Evolutionary conservation across 2,329 filamentous ascomycete species (phyloP).

Genomic region (Scedosporium apiospermum): DNA sequence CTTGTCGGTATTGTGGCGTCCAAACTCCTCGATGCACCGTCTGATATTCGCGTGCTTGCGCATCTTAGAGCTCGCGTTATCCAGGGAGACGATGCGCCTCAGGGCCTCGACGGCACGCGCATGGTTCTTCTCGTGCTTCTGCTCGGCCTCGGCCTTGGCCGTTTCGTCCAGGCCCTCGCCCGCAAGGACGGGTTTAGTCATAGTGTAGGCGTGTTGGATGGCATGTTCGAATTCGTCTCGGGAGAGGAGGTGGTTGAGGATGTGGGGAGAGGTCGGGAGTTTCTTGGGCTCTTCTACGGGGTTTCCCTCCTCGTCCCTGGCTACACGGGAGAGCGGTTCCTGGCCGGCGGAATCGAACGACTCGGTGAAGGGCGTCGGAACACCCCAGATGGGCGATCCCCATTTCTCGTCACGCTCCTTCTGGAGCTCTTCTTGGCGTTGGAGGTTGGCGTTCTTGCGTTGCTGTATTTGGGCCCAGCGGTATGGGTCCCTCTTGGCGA

Average conservation of each 20-base stretch:
- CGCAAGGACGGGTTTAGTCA: slow-evolving; percentile 51
- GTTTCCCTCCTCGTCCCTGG: slow-evolving; percentile 31
- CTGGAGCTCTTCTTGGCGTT: slow-evolving; percentile 61
- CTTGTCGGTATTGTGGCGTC: slow-evolving; percentile 78
- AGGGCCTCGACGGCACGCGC: slow-evolving; percentile 65
- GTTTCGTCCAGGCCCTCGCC: slow-evolving; percentile 18
- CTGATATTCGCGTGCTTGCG: slow-evolving; percentile 72
- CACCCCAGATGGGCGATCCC: slow-evolving; percentile 73
- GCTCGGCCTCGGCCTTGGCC: slow-evolving; percentile 21
- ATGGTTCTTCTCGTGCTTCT: slow-evolving; percentile 46
- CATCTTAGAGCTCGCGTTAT: slow-evolving; percentile 70
- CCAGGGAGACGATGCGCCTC: slow-evolving; percentile 66
- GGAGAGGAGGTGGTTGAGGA: slow-evolving; percentile 70
- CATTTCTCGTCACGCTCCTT: slow-evolving; percentile 53
- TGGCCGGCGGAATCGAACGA: slow-evolving; percentile 63
- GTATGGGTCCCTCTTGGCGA: slow-evolving; percentile 71
- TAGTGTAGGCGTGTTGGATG: slow-evolving; percentile 54
- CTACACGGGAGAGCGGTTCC: slow-evolving; percentile 23
- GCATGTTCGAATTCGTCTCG: slow-evolving; percentile 57
- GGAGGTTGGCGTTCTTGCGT: slow-evolving; percentile 73
- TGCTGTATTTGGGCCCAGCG: slow-evolving; percentile 70
- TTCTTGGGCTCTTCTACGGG: slow-evolving; percentile 25
- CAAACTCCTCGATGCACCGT: slow-evolving; percentile 79
- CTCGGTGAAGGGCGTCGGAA: slow-evolving; percentile 71
- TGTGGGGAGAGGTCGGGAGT: slow-evolving; percentile 36